Conservation (phyloP, 495 filamentous ascomycete genomes). For the Glonium stellatum region DNA sequence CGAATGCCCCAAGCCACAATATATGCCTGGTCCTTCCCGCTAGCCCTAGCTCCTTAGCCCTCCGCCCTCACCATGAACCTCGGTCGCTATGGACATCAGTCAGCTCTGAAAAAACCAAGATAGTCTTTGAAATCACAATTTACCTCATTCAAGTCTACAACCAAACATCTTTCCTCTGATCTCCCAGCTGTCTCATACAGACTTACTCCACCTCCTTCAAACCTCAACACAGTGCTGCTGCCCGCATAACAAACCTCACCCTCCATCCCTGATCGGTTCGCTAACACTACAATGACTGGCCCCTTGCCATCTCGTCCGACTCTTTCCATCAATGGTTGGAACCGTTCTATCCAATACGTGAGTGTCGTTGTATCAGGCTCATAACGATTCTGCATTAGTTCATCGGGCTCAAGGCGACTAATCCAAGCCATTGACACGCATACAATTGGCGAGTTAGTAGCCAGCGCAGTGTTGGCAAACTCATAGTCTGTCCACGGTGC, state of each 20-base stretch:
- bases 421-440: slow-evolving; percentile 89
- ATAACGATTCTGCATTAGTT: slow-evolving; percentile 33
- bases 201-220: slow-evolving; percentile 58
- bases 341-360: slow-evolving; percentile 80
- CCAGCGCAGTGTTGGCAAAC: slow-evolving; percentile 73
- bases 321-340: slow-evolving; percentile 61
- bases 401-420: slow-evolving; percentile 46
- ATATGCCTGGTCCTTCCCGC: too few relatives aligned
- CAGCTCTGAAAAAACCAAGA: background rate
- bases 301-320: slow-evolving; percentile 41
- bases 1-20: too few relatives aligned
- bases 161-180: slow-evolving; percentile 54
- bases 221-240: slow-evolving; percentile 71
- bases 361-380: slow-evolving; percentile 75
- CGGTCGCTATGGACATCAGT: slow-evolving; percentile 10
- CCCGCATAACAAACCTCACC: slow-evolving; percentile 69
- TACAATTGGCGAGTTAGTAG: slow-evolving; percentile 59
- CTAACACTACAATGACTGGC: slow-evolving; percentile 72
- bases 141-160: slow-evolving; percentile 51
- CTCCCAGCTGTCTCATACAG: slow-evolving; percentile 66
- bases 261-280: slow-evolving; percentile 73
- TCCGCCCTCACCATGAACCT: slow-evolving; percentile 23
- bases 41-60: too few relatives aligned
- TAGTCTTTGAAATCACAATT: background rate
- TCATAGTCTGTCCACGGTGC: slow-evolving; percentile 75